A percentile compares a stretch with the other conserved stretches of the same genome.
Evolutionary conservation across 495 filamentous ascomycete genomes (phyloP).

Genomic region (Xylaria palmicola): DNA sequence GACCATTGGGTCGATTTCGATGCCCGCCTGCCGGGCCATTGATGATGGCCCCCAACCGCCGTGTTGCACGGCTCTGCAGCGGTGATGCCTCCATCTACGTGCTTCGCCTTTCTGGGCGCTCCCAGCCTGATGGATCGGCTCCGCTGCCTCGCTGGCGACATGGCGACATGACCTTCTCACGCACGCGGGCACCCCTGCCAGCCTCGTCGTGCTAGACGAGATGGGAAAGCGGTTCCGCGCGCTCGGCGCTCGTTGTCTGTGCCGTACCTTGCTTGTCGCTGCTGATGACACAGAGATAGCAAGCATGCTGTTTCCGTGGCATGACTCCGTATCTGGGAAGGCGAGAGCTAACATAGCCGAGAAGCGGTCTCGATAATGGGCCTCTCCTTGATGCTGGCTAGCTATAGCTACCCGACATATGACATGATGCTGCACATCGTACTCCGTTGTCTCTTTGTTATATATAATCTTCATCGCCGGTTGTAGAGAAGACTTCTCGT

Average conservation of each 20-base stretch:
- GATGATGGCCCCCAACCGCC: neutral
- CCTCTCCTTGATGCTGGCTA: constrained; percentile 12
- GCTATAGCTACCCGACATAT: neutral
- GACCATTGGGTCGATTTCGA: neutral
- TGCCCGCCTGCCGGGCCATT: constrained; percentile 1
- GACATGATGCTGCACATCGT: neutral
- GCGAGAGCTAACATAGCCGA: constrained; percentile 1
- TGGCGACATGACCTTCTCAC: neutral
- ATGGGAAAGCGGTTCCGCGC: neutral
- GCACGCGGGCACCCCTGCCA: neutral
- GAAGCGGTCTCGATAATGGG: constrained; percentile 22
- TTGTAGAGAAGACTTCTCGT: constrained; percentile 3
- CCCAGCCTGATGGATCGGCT: constrained; percentile 8
- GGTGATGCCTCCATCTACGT: constrained; percentile 1
- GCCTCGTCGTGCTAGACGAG: neutral
- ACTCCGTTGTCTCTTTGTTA: constrained; percentile 10
- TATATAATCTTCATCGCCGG: constrained; percentile 25
- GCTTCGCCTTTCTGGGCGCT: constrained; percentile 15
- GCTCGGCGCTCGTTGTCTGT: neutral
- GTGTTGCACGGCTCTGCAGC: neutral
- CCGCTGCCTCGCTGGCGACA: constrained; percentile 14
- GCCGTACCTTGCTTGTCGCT: neutral
- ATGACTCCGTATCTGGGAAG: neutral
- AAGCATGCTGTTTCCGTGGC: neutral
- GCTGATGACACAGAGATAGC: neutral